Conservation (phyloP, 768 basidiomycete species). For the Leccinum imitatum region DNA sequence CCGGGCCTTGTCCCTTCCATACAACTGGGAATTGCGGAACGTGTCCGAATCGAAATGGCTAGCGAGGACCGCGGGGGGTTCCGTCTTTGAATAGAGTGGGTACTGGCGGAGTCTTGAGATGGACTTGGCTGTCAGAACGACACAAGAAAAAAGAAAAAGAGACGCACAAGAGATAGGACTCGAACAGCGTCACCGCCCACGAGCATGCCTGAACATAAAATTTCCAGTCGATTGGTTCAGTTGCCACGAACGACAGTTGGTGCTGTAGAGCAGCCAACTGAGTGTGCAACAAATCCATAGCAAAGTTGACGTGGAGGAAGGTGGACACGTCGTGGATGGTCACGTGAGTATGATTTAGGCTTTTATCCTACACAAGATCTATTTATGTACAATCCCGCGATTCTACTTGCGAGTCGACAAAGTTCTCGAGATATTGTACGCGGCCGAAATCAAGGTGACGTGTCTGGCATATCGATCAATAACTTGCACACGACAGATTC, state of each 20-base stretch:
- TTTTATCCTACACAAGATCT: too few species aligned
- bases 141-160: background rate
- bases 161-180: conserved; percentile 82
- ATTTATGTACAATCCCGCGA: background rate
- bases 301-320: background rate
- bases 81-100: conserved; percentile 74
- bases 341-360: conserved; percentile 12
- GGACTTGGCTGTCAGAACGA: background rate
- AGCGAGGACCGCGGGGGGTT: conserved; percentile 70
- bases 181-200: conserved; percentile 79
- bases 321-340: conserved; percentile 12
- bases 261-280: conserved; percentile 57
- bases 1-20: conserved; percentile 87
- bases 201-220: conserved; percentile 75
- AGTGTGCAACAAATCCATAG: conserved; percentile 55
- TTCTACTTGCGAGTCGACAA: conserved; percentile 17
- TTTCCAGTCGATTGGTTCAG: conserved; percentile 78
- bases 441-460: conserved; percentile 82
- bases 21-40: conserved; percentile 88
- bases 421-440: conserved; percentile 79
- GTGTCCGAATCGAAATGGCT: conserved; percentile 65
- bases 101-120: conserved; percentile 69
- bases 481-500: background rate
- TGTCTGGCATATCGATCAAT: conserved; percentile 44
- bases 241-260: conserved; percentile 67